A percentile compares a stretch with the other conserved stretches of the same genome.
Evolutionary conservation across 345 rosid species (phyloP).

Genomic region (Eucalyptus paniculata): DNA sequence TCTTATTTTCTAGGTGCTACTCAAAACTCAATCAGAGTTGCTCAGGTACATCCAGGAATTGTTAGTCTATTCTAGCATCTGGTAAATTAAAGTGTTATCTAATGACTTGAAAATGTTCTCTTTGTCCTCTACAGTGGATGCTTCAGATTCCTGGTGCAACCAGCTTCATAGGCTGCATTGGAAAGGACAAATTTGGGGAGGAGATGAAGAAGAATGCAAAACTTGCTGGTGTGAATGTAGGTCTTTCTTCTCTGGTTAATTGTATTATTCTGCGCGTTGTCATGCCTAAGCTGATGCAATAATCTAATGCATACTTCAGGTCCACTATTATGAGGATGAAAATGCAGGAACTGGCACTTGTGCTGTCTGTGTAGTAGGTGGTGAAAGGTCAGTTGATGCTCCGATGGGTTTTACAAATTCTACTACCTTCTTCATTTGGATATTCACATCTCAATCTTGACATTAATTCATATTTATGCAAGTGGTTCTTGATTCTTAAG

Average conservation of each 20-base stretch:
- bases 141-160: constrained; percentile 93
- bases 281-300: neutral
- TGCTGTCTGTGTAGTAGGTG: constrained; percentile 91
- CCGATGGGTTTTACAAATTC: neutral
- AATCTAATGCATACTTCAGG: constrained; percentile 14
- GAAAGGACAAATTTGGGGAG: constrained; percentile 91
- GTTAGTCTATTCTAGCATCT: neutral
- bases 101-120: neutral
- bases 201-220: constrained; percentile 83
- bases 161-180: constrained; percentile 84
- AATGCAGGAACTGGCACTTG: constrained; percentile 83
- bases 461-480: neutral
- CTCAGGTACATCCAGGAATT: constrained; percentile 42
- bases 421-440: neutral
- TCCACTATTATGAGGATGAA: constrained; percentile 81
- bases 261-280: neutral
- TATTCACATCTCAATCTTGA: neutral
- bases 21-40: constrained; percentile 90
- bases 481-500: neutral
- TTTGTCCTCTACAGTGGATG: constrained; percentile 63
- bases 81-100: neutral
- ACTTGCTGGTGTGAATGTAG: constrained; percentile 75
- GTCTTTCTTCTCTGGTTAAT: neutral
- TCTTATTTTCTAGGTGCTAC: constrained; percentile 48
- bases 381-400: constrained; percentile 60